A percentile compares a stretch with the other conserved stretches of the same genome.
These are phyloP conservation scores for Phaeosphaeriaceae sp. DNA, from an alignment of 2,329 filamentous ascomycete species.

Conservation along the genomic window DNA sequence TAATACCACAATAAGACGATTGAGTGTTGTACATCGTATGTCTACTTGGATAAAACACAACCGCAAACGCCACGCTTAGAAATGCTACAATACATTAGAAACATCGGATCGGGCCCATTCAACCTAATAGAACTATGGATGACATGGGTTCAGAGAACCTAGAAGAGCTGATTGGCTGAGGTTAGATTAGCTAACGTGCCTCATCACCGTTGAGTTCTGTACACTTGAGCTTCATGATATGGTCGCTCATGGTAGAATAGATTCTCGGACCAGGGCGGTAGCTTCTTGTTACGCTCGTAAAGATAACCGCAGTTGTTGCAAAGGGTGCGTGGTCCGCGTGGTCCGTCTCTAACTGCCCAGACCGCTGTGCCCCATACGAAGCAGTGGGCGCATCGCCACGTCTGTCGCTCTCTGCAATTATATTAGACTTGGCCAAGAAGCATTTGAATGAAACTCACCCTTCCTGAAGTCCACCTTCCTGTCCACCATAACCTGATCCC, in stretches of 20 bases:
- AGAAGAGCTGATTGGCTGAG: too few species aligned
- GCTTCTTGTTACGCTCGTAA: conserved; percentile 83
- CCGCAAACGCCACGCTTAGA: conserved; percentile 28
- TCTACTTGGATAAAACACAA: conserved; percentile 3
- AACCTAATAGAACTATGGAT: not conserved
- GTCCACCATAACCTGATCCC: conserved; percentile 71
- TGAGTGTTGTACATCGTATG: not conserved
- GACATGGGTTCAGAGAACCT: too few species aligned
- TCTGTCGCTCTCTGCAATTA: conserved; percentile 68
- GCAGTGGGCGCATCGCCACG: conserved; percentile 90
- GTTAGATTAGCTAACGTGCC: too few species aligned
- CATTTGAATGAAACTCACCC: conserved; percentile 31
- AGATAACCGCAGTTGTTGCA: conserved; percentile 93
- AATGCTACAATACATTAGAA: conserved; percentile 20
- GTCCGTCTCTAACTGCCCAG: conserved; percentile 94
- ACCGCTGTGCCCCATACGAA: conserved; percentile 86
- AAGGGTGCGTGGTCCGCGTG: conserved; percentile 79
- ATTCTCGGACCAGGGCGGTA: conserved; percentile 78
- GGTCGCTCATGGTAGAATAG: conserved; percentile 62
- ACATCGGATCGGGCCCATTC: not conserved
- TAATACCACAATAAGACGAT: too few species aligned
- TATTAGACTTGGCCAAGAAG: conserved; percentile 21
- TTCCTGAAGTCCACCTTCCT: conserved; percentile 62
- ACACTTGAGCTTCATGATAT: conserved; percentile 29
- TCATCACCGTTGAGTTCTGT: conserved; percentile 25